phyloP scores from a whole-genome alignment of 495 filamentous ascomycete genomes.

The Aspergillus coremiiformis region DNA sequence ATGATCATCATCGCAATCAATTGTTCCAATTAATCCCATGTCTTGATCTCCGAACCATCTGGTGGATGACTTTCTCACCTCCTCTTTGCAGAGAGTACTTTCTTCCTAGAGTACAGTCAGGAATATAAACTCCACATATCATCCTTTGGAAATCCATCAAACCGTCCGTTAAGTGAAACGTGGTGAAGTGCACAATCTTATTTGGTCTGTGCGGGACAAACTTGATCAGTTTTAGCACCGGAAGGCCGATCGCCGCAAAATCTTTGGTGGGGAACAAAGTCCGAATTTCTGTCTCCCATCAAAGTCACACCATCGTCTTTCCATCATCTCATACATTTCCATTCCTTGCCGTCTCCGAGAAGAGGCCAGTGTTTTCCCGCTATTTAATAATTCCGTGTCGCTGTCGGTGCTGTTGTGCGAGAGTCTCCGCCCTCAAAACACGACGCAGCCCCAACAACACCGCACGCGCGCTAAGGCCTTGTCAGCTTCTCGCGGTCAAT shows the following conservation, averaged over 20 bases:
- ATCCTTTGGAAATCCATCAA: no score
- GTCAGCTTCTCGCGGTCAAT: constrained; percentile 12
- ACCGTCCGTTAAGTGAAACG: no score
- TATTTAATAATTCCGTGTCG: not conserved
- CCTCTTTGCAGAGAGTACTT: not conserved
- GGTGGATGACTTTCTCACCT: no score
- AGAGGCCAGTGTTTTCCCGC: not conserved
- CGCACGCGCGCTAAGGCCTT: constrained; percentile 10
- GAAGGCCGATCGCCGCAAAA: constrained; percentile 22
- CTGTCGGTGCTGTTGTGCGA: not conserved
- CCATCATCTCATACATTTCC: constrained; percentile 9
- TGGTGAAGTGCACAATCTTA: not conserved
- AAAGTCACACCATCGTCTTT: constrained; percentile 18
- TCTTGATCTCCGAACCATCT: not conserved
- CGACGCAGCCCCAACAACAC: constrained; percentile 2
- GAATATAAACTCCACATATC: no score
- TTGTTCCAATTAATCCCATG: not conserved
- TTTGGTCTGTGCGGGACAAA: constrained; percentile 20
- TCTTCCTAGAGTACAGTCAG: no score
- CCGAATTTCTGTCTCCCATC: constrained; percentile 10
- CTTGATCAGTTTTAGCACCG: constrained; percentile 5
- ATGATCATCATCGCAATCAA: no score
- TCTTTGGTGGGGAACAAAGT: constrained; percentile 20
- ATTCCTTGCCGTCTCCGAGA: not conserved
- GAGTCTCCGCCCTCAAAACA: not conserved